phyloP scores from a whole-genome alignment of 2,329 filamentous ascomycete genomes.

The Neofusicoccum kwambonambiense region DNA sequence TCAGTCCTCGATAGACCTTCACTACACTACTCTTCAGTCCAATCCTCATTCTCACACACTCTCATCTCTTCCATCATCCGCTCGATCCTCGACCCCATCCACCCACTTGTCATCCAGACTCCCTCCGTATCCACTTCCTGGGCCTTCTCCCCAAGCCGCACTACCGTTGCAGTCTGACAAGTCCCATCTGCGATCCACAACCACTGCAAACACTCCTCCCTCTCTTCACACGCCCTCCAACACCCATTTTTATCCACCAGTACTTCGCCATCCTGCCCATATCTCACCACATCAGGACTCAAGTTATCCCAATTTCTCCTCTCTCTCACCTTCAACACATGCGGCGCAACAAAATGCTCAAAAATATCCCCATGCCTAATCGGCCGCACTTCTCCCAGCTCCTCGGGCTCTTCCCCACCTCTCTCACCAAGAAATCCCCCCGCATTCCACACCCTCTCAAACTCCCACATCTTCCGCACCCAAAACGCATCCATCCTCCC shows the following conservation, averaged over 20 bases:
- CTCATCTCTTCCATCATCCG: constrained; percentile 29
- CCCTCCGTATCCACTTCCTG: constrained; percentile 17
- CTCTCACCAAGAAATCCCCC: too few relatives aligned
- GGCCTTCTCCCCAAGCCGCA: constrained; percentile 29
- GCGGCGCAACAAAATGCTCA: constrained; percentile 31
- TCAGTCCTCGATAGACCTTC: too few relatives aligned
- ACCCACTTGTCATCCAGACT: constrained; percentile 30
- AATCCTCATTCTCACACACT: constrained; percentile 29
- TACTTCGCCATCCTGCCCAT: constrained; percentile 1
- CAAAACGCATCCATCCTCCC: constrained; percentile 39
- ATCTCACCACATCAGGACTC: constrained; percentile 19
- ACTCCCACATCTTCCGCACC: constrained; percentile 40
- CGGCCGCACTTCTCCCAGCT: background rate
- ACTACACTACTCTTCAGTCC: constrained; percentile 24
- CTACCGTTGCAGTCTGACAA: constrained; percentile 29
- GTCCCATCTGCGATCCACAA: constrained; percentile 30
- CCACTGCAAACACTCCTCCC: constrained; percentile 35
- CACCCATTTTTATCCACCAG: constrained; percentile 24
- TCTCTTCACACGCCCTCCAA: constrained; percentile 31
- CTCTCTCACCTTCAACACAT: constrained; percentile 24
- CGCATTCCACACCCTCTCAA: constrained; percentile 29
- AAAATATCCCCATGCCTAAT: constrained; percentile 35
- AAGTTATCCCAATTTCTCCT: constrained; percentile 35
- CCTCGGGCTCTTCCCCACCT: too few relatives aligned
- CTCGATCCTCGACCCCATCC: constrained; percentile 37